Percentiles rank a stretch among this genome's conserved stretches.
Conservation (phyloP, 805 yeast genomes). For the Saccharomycopsis sp. region DNA sequence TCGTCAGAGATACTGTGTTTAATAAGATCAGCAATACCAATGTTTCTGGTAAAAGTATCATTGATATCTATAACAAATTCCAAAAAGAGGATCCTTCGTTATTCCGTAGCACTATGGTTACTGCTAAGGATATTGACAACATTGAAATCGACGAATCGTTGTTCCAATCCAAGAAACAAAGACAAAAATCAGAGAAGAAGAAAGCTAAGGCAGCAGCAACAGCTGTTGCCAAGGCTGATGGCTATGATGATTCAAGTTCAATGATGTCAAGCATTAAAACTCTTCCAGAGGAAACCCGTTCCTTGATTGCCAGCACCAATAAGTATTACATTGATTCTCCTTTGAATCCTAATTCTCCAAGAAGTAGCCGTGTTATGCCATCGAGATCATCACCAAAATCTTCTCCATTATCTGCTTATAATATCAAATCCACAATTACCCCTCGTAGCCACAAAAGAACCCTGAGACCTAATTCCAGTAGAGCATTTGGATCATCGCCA, state of each 20-base stretch:
- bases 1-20: slow-evolving; percentile 12
- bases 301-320: background rate
- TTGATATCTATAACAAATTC: slow-evolving; percentile 19
- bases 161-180: slow-evolving; percentile 5
- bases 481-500: background rate
- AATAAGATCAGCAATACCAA: slow-evolving; percentile 6
- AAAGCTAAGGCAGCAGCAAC: slow-evolving; percentile 2
- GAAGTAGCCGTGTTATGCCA: background rate
- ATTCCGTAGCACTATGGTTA: slow-evolving; percentile 18
- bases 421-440: background rate
- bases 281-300: background rate
- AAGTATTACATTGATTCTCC: background rate
- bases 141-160: slow-evolving; percentile 17
- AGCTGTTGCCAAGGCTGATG: background rate
- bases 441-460: background rate
- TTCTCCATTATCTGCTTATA: background rate
- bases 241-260: background rate
- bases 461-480: background rate
- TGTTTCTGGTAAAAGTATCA: slow-evolving; percentile 13
- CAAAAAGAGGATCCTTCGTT: slow-evolving; percentile 13
- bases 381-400: background rate
- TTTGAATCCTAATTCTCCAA: background rate
- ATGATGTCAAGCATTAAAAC: background rate
- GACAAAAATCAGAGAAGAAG: slow-evolving; percentile 2
- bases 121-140: slow-evolving; percentile 18